Conservation (phyloP, 306 rosid genomes). For the Malus asiatica region DNA sequence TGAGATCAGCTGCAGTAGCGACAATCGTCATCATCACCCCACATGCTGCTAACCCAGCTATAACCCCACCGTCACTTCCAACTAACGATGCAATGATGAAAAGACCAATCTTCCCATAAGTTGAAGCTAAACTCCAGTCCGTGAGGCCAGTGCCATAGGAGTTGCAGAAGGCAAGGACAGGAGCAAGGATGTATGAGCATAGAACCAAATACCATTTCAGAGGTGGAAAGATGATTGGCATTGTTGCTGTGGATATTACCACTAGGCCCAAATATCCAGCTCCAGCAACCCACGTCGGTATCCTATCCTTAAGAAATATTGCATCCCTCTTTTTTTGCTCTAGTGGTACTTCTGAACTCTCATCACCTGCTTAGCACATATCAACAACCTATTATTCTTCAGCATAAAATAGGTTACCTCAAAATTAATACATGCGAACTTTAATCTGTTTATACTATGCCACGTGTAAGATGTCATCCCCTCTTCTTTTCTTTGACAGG, state of each 20-base stretch:
- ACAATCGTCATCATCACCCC: slow-evolving; percentile 97
- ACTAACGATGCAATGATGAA: slow-evolving; percentile 73
- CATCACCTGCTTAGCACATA: slow-evolving; percentile 42
- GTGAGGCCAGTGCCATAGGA: slow-evolving; percentile 90
- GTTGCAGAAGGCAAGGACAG: slow-evolving; percentile 92
- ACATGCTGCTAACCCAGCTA: slow-evolving; percentile 75
- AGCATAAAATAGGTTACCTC: slow-evolving; percentile 3
- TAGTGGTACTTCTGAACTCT: slow-evolving; percentile 30
- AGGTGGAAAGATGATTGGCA: slow-evolving; percentile 84
- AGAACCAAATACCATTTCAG: slow-evolving; percentile 91
- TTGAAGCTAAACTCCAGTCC: slow-evolving; percentile 68
- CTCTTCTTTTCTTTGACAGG: background rate
- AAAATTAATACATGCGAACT: background rate
- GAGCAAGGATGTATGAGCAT: slow-evolving; percentile 75
- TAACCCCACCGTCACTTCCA: slow-evolving; percentile 74
- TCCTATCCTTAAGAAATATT: slow-evolving; percentile 69
- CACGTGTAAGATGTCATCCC: background rate
- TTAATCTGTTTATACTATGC: background rate
- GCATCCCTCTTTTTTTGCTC: slow-evolving; percentile 58
- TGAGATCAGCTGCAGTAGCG: slow-evolving; percentile 94
- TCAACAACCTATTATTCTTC: slow-evolving; percentile 14
- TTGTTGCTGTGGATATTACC: slow-evolving; percentile 59
- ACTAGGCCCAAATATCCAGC: slow-evolving; percentile 78
- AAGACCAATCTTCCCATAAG: slow-evolving; percentile 90
- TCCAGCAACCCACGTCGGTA: slow-evolving; percentile 83